These are phyloP conservation scores for Coprinopsis cinerea DNA, from an alignment of 768 basidiomycete genomes.

Conservation along the genomic window DNA sequence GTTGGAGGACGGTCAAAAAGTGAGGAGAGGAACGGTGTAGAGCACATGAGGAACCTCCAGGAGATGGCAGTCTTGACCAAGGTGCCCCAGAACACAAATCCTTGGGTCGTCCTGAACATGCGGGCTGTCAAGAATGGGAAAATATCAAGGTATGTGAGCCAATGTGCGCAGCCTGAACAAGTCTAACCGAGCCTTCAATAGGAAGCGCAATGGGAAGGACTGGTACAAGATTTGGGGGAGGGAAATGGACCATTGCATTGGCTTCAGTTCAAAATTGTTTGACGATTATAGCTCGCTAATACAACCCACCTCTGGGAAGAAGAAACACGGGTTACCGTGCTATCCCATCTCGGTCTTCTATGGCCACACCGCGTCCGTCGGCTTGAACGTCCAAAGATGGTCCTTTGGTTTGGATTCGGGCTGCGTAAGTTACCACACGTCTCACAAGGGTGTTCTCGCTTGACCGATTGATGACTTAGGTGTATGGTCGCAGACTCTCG, in stretches of 20 bases:
- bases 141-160: constrained; percentile 34
- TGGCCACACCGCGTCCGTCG: constrained; percentile 77
- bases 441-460: not conserved
- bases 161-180: not conserved
- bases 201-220: constrained; percentile 44
- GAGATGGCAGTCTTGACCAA: constrained; percentile 62
- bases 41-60: constrained; percentile 47
- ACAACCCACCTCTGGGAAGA: constrained; percentile 9
- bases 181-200: not conserved
- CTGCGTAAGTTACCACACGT: constrained; percentile 50
- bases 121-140: constrained; percentile 45
- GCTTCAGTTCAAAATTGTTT: constrained; percentile 29
- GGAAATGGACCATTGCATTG: constrained; percentile 54
- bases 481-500: constrained; percentile 57
- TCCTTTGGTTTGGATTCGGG: constrained; percentile 83
- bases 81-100: constrained; percentile 70
- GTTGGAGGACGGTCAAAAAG: not conserved
- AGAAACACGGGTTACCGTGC: constrained; percentile 43
- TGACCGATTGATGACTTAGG: constrained; percentile 22
- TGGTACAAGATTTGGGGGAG: constrained; percentile 77
- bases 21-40: constrained; percentile 7
- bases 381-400: constrained; percentile 80
- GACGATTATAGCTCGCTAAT: constrained; percentile 5
- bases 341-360: constrained; percentile 78
- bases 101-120: constrained; percentile 75